Percentiles rank a stretch among this genome's conserved stretches.
Evolutionary conservation across 31 red algal genomes (phyloP).

Genomic region (Porphyra umbilicalis): DNA sequence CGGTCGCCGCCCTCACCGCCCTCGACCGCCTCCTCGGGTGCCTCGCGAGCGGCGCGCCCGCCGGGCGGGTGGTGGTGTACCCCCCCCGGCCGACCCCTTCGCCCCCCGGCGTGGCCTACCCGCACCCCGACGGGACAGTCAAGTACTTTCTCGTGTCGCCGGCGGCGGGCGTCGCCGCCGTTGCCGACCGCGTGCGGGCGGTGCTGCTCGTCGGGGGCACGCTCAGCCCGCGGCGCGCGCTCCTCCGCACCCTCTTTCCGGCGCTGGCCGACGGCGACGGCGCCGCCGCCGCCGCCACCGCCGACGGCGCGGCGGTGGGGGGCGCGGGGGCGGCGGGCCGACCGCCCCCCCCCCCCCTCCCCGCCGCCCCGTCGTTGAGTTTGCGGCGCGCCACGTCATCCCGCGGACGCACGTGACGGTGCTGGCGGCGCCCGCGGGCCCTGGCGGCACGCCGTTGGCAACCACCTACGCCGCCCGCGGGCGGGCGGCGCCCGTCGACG

Average conservation of each 20-base stretch:
- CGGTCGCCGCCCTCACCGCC: neutral
- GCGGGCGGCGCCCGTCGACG: neutral
- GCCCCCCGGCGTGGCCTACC: neutral
- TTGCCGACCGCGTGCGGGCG: slow-evolving; percentile 48
- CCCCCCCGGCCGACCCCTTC: neutral
- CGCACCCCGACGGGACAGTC: slow-evolving; percentile 13
- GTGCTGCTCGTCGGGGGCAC: slow-evolving; percentile 77
- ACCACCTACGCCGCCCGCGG: neutral
- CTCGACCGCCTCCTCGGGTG: neutral
- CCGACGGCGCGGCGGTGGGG: neutral
- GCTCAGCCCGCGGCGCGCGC: slow-evolving; percentile 51
- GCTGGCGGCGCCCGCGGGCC: neutral
- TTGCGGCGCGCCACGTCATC: neutral
- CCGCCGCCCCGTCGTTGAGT: neutral
- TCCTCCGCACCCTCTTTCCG: slow-evolving; percentile 29
- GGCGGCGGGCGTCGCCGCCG: slow-evolving; percentile 14
- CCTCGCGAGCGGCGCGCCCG: neutral
- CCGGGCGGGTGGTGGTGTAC: neutral
- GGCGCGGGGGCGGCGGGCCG: neutral
- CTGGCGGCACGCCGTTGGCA: neutral
- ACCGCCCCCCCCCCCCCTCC: neutral
- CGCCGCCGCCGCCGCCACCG: neutral
- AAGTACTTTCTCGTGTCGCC: slow-evolving; percentile 65
- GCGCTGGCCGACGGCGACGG: neutral
- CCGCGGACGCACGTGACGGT: neutral